Conservation (phyloP, 768 basidiomycete species). For the Auriculariales sp. region DNA sequence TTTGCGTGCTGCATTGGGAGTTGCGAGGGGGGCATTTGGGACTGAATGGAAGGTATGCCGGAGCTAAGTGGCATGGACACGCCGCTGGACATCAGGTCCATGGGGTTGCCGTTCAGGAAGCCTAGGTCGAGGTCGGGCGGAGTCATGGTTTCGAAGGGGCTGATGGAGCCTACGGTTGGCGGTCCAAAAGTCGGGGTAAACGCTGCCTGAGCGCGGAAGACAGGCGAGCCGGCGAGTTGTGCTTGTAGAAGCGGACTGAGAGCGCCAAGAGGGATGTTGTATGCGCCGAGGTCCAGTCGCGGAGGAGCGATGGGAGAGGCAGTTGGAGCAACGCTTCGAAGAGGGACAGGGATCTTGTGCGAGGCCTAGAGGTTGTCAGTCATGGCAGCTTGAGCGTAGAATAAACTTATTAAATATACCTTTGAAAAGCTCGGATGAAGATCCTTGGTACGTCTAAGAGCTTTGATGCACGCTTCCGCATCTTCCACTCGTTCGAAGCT, state of each 20-base stretch:
- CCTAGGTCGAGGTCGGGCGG: too few relatives aligned
- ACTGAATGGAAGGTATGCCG: not conserved
- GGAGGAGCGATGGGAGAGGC: slow-evolving; percentile 9
- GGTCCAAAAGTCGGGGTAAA: not conserved
- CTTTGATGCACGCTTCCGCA: slow-evolving; percentile 61
- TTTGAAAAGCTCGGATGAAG: slow-evolving; percentile 81
- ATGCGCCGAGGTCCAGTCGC: slow-evolving; percentile 12
- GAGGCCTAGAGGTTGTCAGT: slow-evolving; percentile 2
- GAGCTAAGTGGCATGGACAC: too few relatives aligned
- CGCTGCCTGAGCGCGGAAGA: slow-evolving; percentile 11
- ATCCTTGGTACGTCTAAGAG: slow-evolving; percentile 56
- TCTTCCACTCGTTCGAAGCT: slow-evolving; percentile 56
- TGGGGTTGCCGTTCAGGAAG: too few relatives aligned
- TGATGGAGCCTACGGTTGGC: too few relatives aligned
- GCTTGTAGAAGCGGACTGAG: not conserved
- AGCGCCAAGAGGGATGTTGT: slow-evolving; percentile 6
- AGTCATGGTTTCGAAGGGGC: too few relatives aligned
- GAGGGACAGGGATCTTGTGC: slow-evolving; percentile 58
- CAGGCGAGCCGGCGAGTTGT: not conserved
- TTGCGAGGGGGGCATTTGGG: not conserved
- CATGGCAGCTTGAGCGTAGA: slow-evolving; percentile 6
- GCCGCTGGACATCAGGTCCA: too few relatives aligned
- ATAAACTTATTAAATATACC: slow-evolving; percentile 25
- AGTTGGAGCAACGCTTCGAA: slow-evolving; percentile 6
- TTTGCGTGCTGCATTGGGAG: not conserved